These are phyloP conservation scores for Amauroascus verrucosus DNA, from an alignment of 2,329 filamentous ascomycete species.

Conservation along the genomic window DNA sequence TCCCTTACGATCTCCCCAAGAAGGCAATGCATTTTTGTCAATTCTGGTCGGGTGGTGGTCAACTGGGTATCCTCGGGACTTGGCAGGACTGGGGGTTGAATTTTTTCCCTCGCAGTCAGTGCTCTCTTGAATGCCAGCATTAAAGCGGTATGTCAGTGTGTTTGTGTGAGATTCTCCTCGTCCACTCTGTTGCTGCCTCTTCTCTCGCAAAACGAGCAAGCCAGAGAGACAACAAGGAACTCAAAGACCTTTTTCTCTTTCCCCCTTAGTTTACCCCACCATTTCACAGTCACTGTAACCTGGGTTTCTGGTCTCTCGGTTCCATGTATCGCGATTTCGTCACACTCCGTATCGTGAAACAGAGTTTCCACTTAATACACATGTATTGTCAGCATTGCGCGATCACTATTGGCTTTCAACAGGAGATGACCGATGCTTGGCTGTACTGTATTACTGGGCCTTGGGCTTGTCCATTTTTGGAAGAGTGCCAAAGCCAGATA, in stretches of 20 bases:
- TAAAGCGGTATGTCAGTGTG: no score
- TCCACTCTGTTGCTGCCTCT: no score
- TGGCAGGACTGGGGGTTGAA: neutral
- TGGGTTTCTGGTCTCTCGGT: neutral
- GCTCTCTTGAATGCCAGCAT: neutral
- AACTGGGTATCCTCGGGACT: conserved; percentile 3
- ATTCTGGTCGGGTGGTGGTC: no score
- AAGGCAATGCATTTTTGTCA: no score
- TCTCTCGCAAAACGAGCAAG: no score
- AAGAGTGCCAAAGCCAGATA: neutral
- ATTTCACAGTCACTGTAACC: neutral
- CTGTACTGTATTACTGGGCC: neutral
- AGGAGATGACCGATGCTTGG: neutral
- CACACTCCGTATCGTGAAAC: neutral
- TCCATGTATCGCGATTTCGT: neutral
- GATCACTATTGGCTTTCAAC: neutral
- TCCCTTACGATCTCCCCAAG: no score
- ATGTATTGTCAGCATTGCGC: neutral
- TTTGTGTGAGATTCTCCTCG: no score
- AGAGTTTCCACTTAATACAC: neutral
- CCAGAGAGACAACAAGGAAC: no score
- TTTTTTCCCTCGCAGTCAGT: neutral
- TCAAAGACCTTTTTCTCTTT: no score
- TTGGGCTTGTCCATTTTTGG: neutral
- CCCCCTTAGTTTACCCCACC: neutral